Conservation (phyloP, 345 rosid genomes). For the Corchorus olitorius region DNA sequence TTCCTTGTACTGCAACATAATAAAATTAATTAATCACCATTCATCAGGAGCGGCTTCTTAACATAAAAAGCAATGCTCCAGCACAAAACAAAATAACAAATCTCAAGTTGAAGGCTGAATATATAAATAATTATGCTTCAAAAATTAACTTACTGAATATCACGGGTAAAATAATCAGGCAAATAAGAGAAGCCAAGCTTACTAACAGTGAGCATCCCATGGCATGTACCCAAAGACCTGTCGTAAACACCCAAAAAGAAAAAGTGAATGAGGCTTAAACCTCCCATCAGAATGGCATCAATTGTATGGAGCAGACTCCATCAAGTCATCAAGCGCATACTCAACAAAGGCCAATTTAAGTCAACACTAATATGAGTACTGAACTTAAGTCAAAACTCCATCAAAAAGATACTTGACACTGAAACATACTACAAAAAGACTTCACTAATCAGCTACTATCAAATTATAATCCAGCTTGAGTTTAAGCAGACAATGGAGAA, state of each 20-base stretch:
- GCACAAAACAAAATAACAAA: not conserved
- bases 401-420: not conserved
- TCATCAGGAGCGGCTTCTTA: slow-evolving; percentile 1
- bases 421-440: not conserved
- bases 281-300: not conserved
- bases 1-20: slow-evolving; percentile 79
- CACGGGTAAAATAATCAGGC: slow-evolving; percentile 80
- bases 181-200: slow-evolving; percentile 95
- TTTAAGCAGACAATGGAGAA: not conserved
- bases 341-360: not conserved
- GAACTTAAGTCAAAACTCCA: slow-evolving; percentile 5
- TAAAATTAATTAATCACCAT: not conserved
- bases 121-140: slow-evolving; percentile 9
- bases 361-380: not conserved
- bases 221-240: slow-evolving; percentile 82
- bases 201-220: slow-evolving; percentile 98
- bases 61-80: not conserved
- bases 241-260: not conserved
- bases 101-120: slow-evolving; percentile 6
- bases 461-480: not conserved
- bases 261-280: not conserved
- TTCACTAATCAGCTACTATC: not conserved
- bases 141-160: slow-evolving; percentile 63
- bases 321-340: not conserved
- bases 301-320: not conserved